Evolutionary conservation across 371 early-diverging fungal genomes (phyloP), one percentile per base, ranked within the genome.

Genomic region (Mycotypha africana): DNA sequence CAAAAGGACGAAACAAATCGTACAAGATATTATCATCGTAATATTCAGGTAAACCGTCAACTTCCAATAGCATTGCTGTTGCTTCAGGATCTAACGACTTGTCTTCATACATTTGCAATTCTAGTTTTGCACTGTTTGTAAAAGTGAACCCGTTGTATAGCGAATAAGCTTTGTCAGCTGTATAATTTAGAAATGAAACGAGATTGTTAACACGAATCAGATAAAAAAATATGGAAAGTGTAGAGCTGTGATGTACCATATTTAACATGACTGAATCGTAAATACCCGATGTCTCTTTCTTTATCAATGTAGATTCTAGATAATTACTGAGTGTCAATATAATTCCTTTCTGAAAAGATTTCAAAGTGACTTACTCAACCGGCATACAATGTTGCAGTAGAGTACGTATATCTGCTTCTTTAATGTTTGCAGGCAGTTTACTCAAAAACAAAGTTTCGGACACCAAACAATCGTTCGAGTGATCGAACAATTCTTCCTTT

Each of bases 351-450:
- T n/a, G 20, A 16, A 22, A 41, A 38, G 42, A 45, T 43, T 38
- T 38, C 33, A n/a, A 20, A 40, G 28, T 38, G 6, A 55, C 65
- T 45, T 65, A 73, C 74, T 73, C 69, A 16, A 51, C 42, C 16
- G 74, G 70, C 53, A 58, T 62, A 47, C 62, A 73, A 44, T 61
- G 53, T 26, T 73, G 67, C 16, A 73, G 38, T 37, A 73, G 49
- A 4, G 49, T 51, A 33, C 63, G 58, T 14, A 73, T 45, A 44
- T 73, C 74, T 12, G 43, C 47, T 42, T 73, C 74, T 37, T 45
- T 53, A n/a, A 73, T 52, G 20, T 56, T 50, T 8, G 36, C 23
- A 19, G 60, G 55, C 2, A 73, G 38, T 21, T 54, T 58, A 17
- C 62, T 60, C 20, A 73, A 38, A 46, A 56, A 66, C 24, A 73